Evolutionary conservation across 176 grass and related monocot species (phyloP).

Genomic region (Triticum urartu): DNA sequence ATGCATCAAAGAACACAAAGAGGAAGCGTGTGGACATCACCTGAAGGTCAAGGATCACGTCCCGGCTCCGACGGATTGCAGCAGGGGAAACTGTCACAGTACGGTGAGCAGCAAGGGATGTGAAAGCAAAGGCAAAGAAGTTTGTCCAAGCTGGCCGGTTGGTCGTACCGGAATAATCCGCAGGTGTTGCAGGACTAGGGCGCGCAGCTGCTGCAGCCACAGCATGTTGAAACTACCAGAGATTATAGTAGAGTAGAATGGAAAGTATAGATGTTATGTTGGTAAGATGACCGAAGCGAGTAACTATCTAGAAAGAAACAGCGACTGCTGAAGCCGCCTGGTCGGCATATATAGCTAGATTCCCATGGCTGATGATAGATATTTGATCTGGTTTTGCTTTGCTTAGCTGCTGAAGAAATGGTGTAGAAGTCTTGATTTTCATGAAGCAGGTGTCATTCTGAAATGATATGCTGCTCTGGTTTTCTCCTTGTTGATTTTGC

Average conservation of each 20-base stretch:
- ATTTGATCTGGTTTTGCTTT: constrained; percentile 3
- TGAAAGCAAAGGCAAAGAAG: constrained; percentile 31
- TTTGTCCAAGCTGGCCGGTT: constrained; percentile 40
- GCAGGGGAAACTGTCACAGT: constrained; percentile 26
- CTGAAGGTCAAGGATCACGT: neutral
- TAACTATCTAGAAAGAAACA: neutral
- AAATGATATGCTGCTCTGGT: neutral
- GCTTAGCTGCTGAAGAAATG: constrained; percentile 14
- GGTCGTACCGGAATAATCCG: constrained; percentile 26
- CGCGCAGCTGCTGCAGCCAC: constrained; percentile 57
- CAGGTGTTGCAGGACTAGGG: constrained; percentile 56
- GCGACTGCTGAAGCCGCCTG: neutral
- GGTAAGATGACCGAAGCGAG: neutral
- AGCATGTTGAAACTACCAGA: constrained; percentile 61
- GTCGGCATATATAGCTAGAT: neutral
- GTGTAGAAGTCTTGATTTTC: constrained; percentile 25
- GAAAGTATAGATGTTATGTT: neutral
- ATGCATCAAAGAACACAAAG: constrained; percentile 24
- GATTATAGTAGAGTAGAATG: constrained; percentile 70
- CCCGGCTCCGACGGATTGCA: neutral
- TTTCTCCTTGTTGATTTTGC: neutral
- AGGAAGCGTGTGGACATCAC: neutral
- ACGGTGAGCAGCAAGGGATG: neutral
- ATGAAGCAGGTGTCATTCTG: neutral
- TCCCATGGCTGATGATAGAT: neutral